Evolutionary conservation across 305 asterid genomes (phyloP), one percentile per base, ranked within the genome.

Genomic region (Fraxinus paxiana): DNA sequence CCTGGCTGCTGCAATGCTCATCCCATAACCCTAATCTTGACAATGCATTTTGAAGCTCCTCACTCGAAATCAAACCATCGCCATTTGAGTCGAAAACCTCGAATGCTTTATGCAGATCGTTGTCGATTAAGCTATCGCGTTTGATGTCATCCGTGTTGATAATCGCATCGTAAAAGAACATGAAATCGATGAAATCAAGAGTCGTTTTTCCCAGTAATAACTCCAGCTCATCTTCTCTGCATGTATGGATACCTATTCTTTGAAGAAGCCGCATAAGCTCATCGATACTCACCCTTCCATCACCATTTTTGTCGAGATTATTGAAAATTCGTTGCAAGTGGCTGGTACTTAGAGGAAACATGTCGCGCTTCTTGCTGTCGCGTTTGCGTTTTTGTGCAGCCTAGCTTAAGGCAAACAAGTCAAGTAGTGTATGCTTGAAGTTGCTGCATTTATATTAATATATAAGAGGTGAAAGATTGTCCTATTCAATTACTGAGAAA

Each of bases 21-120:
- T 82, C 85, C 82, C 75, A 82, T n/a, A 82, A 56, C 9, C 82
- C 79, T 34, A 82, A 77, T 73, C 56, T 82, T 9, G 43, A 26
- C 76, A 82, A 20, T 3, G 48, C 82, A 26, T 4, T 77, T 48
- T 54, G 69, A 15, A 82, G 54, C 76, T 82, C 79, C 9, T 77
- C 76, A 24, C 85, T 22, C 0, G 82, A 70, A 30, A 82, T 82
- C 69, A 72, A 82, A 56, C 79, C 82, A 78, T 82, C 85, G 1
- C 79, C 79, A 30, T 82, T 56, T 0, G 56, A 30, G 65, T 82
- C 82, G 6, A 71, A 82, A 77, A 82, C 37, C n/a, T 26, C 51
- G 30, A 82, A 82, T 28, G 85, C 85, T 41, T 82, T 26, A 1
- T 6, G 35, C n/a, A 82, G 67, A 69, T 77, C 84, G 0, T 28